Evolutionary conservation across 2,329 filamentous ascomycete genomes (phyloP).

Genomic region (Aspergillus pseudoterreus): DNA sequence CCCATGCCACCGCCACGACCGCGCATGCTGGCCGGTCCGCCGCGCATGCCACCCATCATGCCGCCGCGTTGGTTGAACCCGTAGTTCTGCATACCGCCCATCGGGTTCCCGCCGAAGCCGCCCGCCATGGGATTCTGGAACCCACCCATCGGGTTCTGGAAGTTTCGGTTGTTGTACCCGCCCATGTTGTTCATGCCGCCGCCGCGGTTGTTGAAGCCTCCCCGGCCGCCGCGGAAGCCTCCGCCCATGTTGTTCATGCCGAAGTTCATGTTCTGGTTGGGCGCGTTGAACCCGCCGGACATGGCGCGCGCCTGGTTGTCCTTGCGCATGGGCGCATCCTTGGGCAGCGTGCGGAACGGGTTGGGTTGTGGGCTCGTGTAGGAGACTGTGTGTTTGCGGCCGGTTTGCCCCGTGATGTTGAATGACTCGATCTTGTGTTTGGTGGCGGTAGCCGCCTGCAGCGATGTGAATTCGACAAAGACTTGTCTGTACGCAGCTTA

Average conservation of each 20-base stretch:
- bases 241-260: conserved; percentile 43
- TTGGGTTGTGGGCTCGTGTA: conserved; percentile 77
- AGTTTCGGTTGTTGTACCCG: conserved; percentile 49
- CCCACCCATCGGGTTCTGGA: conserved; percentile 43
- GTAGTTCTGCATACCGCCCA: conserved; percentile 51
- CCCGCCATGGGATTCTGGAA: conserved; percentile 47
- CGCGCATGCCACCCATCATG: conserved; percentile 53
- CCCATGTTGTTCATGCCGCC: conserved; percentile 39
- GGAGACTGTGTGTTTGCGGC: conserved; percentile 65
- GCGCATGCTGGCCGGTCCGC: conserved; percentile 56
- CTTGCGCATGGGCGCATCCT: conserved; percentile 75
- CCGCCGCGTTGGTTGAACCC: conserved; percentile 52
- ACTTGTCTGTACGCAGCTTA: conserved; percentile 53
- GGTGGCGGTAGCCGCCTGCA: conserved; percentile 78
- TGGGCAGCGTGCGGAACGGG: conserved; percentile 85
- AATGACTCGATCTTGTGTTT: conserved; percentile 76
- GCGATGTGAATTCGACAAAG: conserved; percentile 78
- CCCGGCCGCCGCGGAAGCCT: conserved; percentile 52
- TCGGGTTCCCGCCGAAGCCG: conserved; percentile 40
- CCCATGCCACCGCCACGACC: conserved; percentile 59
- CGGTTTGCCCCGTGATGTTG: conserved; percentile 52
- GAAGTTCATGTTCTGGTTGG: conserved; percentile 40
- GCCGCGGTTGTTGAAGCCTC: conserved; percentile 35
- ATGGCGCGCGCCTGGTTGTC: conserved; percentile 52
- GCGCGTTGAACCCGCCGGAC: conserved; percentile 46